A percentile compares a stretch with the other conserved stretches of the same genome.
These are phyloP conservation scores for Aspergillus taichungensis DNA, from an alignment of 495 filamentous ascomycete species.

Conservation along the genomic window DNA sequence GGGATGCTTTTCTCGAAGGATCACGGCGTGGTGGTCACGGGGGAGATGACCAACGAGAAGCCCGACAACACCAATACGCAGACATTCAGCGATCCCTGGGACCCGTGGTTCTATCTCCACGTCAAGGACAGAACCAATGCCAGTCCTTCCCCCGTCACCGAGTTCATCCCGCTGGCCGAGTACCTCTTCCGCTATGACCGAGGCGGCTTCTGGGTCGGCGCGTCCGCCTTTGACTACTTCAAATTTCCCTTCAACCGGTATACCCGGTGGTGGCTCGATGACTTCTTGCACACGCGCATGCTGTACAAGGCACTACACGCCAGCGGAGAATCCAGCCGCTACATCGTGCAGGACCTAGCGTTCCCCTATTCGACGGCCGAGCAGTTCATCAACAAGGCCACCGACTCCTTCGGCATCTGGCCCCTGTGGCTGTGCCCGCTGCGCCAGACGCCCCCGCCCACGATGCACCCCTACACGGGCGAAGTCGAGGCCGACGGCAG, in stretches of 20 bases:
- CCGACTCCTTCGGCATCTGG: conserved; percentile 29
- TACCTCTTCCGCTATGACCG: conserved; percentile 51
- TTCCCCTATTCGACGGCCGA: conserved; percentile 32
- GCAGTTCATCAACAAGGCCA: conserved; percentile 36
- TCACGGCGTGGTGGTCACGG: conserved; percentile 29
- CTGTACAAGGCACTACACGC: conserved; percentile 41
- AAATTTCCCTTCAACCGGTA: conserved; percentile 37
- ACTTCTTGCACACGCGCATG: conserved; percentile 39
- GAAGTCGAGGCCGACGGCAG: conserved; percentile 1
- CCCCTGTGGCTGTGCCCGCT: conserved; percentile 49
- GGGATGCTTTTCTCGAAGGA: conserved; percentile 31
- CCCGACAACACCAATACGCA: conserved; percentile 5
- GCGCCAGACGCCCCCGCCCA: conserved; percentile 18
- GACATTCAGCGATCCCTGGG: conserved; percentile 33
- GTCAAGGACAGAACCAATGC: conserved; percentile 12
- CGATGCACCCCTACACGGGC: background rate
- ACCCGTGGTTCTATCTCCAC: conserved; percentile 49
- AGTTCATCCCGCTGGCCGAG: conserved; percentile 40
- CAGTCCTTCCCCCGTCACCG: conserved; percentile 5
- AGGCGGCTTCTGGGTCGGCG: conserved; percentile 43
- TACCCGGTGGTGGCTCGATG: conserved; percentile 39
- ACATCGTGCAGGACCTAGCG: conserved; percentile 43
- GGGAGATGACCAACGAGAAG: conserved; percentile 23
- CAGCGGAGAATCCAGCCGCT: conserved; percentile 27
- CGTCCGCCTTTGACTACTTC: conserved; percentile 39